Conservation (phyloP, 768 basidiomycete genomes). For the Strobilomyces dryophilus region DNA sequence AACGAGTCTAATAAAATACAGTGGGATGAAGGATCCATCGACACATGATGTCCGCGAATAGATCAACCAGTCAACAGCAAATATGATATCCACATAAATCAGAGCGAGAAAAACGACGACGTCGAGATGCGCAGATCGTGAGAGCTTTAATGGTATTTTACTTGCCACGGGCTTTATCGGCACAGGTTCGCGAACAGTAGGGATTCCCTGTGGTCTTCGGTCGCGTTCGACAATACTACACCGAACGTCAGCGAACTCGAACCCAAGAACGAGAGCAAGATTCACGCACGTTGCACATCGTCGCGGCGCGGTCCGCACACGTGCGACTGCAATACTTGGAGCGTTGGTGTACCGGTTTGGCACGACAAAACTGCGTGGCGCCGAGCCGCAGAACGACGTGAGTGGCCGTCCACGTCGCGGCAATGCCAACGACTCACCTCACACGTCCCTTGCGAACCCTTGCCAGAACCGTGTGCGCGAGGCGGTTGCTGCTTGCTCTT, state of each 20-base stretch:
- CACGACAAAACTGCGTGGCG: slow-evolving; percentile 44
- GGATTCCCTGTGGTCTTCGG: slow-evolving; percentile 13
- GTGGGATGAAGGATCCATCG: neutral
- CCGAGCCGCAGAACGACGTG: neutral
- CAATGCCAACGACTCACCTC: slow-evolving; percentile 15
- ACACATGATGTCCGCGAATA: neutral
- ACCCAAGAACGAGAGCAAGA: neutral
- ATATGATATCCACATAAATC: neutral
- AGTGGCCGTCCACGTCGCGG: neutral
- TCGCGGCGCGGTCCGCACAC: slow-evolving; percentile 46
- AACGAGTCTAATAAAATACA: slow-evolving; percentile 1
- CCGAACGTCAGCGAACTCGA: neutral
- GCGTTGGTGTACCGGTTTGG: slow-evolving; percentile 51
- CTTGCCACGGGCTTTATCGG: slow-evolving; percentile 13
- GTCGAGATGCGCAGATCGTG: neutral
- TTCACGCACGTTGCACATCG: slow-evolving; percentile 21
- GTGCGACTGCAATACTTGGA: slow-evolving; percentile 60
- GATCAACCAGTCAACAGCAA: slow-evolving; percentile 5
- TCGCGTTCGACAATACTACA: slow-evolving; percentile 22
- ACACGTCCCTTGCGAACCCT: slow-evolving; percentile 14
- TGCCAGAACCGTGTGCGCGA: slow-evolving; percentile 4
- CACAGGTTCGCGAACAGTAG: slow-evolving; percentile 28
- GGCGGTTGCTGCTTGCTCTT: slow-evolving; percentile 10
- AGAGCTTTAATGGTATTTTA: neutral
- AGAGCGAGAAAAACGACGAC: neutral